Conservation (phyloP, 768 basidiomycete genomes). For the Lentinula sp. region DNA sequence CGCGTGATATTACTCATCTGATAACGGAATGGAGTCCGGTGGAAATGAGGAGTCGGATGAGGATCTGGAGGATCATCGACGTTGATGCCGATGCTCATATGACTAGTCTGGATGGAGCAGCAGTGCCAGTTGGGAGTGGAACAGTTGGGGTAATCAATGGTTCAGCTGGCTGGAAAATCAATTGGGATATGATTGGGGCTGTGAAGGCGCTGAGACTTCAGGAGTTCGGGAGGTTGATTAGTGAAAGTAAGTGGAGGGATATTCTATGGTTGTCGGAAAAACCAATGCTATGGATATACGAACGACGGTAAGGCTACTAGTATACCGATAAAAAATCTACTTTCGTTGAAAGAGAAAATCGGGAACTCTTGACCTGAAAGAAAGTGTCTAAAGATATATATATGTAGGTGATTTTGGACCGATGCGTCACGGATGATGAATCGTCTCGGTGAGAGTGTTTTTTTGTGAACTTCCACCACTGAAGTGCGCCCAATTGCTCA, state of each 20-base stretch:
- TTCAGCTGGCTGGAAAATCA: conserved; percentile 32
- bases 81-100: neutral
- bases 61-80: conserved; percentile 1
- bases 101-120: conserved; percentile 4
- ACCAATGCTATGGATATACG: conserved; percentile 3
- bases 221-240: neutral
- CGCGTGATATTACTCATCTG: conserved; percentile 49
- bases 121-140: conserved; percentile 2
- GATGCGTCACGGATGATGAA: no score
- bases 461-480: no score
- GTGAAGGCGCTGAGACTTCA: neutral
- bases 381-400: no score
- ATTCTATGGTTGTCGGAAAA: neutral
- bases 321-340: no score
- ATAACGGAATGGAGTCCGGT: conserved; percentile 44
- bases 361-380: no score
- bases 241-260: neutral
- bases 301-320: neutral
- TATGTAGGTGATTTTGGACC: no score
- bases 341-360: no score
- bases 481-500: no score
- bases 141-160: conserved; percentile 30
- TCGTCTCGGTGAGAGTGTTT: no score
- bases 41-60: conserved; percentile 10
- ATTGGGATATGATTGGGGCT: conserved; percentile 15